Conservation (phyloP, 2,329 filamentous ascomycete species). For the Colletotrichum caudatum region DNA sequence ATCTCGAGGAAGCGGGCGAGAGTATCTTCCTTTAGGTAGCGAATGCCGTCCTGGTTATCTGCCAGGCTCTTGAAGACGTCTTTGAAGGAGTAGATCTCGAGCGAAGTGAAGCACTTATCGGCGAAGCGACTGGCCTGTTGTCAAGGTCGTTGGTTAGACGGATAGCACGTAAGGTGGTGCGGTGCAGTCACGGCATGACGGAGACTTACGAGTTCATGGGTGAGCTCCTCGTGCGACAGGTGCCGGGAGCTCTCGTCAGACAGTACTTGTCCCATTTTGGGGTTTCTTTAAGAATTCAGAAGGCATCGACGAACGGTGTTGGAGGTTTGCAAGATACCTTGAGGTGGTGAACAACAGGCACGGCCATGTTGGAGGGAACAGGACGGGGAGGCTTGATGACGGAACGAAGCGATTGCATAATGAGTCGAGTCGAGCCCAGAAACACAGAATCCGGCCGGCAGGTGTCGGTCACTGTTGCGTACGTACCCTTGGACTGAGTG, state of each 20-base stretch:
- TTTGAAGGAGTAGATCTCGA: conserved; percentile 80
- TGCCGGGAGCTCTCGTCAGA: conserved; percentile 59
- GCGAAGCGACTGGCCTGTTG: conserved; percentile 73
- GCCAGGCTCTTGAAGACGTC: conserved; percentile 79
- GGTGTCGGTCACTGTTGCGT: conserved; percentile 13
- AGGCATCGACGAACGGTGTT: neutral
- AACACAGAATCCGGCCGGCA: neutral
- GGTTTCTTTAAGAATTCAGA: neutral
- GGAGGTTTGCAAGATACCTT: conserved; percentile 1
- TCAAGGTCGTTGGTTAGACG: conserved; percentile 22
- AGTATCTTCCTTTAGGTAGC: conserved; percentile 78
- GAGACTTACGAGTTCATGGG: conserved; percentile 61
- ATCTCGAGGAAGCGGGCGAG: conserved; percentile 79
- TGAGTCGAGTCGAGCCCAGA: neutral
- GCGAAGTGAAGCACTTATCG: conserved; percentile 75
- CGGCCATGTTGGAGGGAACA: conserved; percentile 18
- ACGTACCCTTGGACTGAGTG: too few relatives aligned
- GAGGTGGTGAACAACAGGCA: conserved; percentile 4
- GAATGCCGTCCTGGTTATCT: conserved; percentile 70
- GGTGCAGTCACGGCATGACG: neutral
- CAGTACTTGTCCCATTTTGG: conserved; percentile 64
- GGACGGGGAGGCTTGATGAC: conserved; percentile 7
- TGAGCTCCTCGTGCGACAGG: conserved; percentile 65
- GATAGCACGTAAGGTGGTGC: neutral
- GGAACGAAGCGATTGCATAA: conserved; percentile 22